Conservation (phyloP, 2,329 filamentous ascomycete genomes). For the Apiospora kogelbergensis region DNA sequence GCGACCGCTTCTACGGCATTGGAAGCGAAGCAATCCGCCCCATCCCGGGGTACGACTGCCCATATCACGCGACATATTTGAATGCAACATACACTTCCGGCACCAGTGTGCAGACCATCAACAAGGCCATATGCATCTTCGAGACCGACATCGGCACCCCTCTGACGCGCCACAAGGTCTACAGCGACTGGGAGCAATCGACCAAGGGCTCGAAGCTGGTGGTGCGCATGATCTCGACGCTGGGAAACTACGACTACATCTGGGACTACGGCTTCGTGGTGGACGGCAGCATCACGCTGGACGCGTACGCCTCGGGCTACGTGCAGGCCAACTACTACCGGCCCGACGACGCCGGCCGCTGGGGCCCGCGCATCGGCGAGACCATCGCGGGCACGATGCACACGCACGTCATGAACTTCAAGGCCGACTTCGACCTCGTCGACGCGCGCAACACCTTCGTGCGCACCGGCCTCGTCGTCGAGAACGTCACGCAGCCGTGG, state of each 20-base stretch:
- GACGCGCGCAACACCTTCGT: constrained; percentile 21
- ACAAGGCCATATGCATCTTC: constrained; percentile 43
- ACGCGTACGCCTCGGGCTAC: constrained; percentile 35
- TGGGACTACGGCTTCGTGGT: constrained; percentile 31
- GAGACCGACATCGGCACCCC: background rate
- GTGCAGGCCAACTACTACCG: constrained; percentile 25
- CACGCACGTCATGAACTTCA: constrained; percentile 22
- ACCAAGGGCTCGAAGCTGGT: constrained; percentile 11
- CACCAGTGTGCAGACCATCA: constrained; percentile 21
- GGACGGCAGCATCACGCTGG: constrained; percentile 34
- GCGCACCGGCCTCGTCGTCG: constrained; percentile 23
- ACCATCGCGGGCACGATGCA: constrained; percentile 20
- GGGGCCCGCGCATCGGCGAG: constrained; percentile 17
- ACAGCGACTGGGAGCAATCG: background rate
- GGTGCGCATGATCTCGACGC: constrained; percentile 23
- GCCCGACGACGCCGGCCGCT: constrained; percentile 13
- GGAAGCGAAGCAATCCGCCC: constrained; percentile 27
- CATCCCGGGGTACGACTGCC: constrained; percentile 28
- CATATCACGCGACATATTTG: constrained; percentile 26
- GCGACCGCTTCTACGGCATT: constrained; percentile 33
- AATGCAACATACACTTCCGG: constrained; percentile 19
- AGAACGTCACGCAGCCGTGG: constrained; percentile 22
- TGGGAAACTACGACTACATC: constrained; percentile 42
- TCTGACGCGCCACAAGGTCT: background rate
- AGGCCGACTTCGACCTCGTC: constrained; percentile 22